Conservation (phyloP, 1,284 basidiomycete genomes). For the Xerocomus minutiporus region DNA sequence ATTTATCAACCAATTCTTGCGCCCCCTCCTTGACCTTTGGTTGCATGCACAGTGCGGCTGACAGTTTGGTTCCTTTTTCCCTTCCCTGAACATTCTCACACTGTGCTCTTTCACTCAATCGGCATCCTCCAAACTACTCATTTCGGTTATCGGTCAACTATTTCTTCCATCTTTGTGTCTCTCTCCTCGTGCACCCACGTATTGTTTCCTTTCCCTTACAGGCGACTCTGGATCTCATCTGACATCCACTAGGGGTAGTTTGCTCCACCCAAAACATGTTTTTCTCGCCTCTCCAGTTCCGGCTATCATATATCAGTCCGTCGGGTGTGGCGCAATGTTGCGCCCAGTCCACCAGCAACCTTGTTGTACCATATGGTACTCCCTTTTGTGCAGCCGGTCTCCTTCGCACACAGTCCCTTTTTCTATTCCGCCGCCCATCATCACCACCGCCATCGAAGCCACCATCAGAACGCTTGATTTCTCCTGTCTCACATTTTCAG, state of each 20-base stretch:
- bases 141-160: no score
- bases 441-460: slow-evolving; percentile 3
- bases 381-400: background rate
- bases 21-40: no score
- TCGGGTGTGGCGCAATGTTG: slow-evolving; percentile 21
- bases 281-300: background rate
- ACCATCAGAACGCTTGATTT: slow-evolving; percentile 7
- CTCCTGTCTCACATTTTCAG: background rate
- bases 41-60: no score
- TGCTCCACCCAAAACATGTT: background rate
- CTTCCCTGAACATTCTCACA: no score
- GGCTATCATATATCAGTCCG: background rate
- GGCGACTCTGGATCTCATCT: no score
- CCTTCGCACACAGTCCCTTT: background rate
- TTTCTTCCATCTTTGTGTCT: background rate
- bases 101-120: no score
- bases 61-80: no score
- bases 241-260: no score
- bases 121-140: no score
- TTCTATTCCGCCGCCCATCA: background rate
- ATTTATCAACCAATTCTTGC: no score
- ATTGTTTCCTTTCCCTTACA: no score
- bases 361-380: background rate
- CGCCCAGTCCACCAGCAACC: background rate
- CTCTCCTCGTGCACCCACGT: background rate